Conservation (phyloP, 140 eudicot species). For the Oenanthe javanica region DNA sequence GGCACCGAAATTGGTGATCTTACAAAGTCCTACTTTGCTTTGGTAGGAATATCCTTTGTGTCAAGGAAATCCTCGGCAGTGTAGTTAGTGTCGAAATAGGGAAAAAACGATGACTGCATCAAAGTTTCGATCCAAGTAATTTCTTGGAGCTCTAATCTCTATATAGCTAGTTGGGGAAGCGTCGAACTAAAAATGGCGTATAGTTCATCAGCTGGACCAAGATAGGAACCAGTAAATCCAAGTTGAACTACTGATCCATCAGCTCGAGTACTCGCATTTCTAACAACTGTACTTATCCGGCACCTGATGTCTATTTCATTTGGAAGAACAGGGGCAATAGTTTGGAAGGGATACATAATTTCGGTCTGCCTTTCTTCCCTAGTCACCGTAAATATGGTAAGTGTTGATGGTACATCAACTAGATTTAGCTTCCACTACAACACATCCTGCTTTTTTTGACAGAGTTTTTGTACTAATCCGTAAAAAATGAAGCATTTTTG, state of each 20-base stretch:
- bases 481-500: too few relatives aligned
- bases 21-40: conserved; percentile 3
- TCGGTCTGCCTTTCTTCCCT: not conserved
- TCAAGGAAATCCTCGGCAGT: conserved; percentile 7
- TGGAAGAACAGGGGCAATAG: conserved; percentile 3
- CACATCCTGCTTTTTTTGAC: too few relatives aligned
- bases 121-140: not conserved
- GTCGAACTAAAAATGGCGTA: not conserved
- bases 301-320: conserved; percentile 3
- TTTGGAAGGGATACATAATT: conserved; percentile 1
- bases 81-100: not conserved
- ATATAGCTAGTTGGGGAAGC: not conserved
- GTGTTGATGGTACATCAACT: conserved; percentile 1
- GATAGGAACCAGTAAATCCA: conserved; percentile 2
- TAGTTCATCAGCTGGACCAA: not conserved
- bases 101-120: not conserved
- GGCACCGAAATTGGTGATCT: not conserved
- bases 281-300: not conserved
- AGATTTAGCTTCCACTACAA: conserved; percentile 2
- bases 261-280: not conserved
- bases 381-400: not conserved
- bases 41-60: conserved; percentile 6
- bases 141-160: conserved; percentile 4
- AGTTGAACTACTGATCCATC: not conserved
- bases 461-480: too few relatives aligned